These are phyloP conservation scores for Closterium sp. DNA, from an alignment of 139 green algal genomes.

Conservation along the genomic window DNA sequence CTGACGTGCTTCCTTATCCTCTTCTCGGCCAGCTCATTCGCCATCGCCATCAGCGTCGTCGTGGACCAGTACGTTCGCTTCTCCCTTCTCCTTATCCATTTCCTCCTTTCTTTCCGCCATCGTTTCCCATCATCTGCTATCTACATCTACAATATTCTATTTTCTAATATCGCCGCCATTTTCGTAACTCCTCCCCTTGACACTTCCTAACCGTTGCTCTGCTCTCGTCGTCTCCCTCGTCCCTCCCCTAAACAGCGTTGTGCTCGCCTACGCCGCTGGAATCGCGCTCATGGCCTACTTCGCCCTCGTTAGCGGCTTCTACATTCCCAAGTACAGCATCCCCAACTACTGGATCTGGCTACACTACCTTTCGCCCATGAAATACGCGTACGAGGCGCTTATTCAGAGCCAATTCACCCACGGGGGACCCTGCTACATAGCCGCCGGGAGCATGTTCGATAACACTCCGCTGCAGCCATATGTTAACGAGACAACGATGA, in stretches of 20 bases:
- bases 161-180: background rate
- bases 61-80: background rate
- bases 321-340: constrained; percentile 40
- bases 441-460: background rate
- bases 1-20: constrained; percentile 37
- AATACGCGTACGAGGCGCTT: background rate
- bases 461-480: background rate
- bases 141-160: background rate
- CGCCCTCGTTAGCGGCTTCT: constrained; percentile 33
- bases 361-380: constrained; percentile 54
- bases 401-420: background rate
- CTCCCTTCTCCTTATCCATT: background rate
- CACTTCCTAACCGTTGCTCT: background rate
- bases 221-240: background rate
- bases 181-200: background rate
- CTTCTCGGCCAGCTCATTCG: constrained; percentile 52
- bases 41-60: constrained; percentile 32
- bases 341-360: constrained; percentile 55
- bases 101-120: background rate
- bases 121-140: background rate
- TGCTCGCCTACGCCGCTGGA: constrained; percentile 13
- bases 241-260: background rate
- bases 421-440: background rate
- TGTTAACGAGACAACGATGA: background rate
- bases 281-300: constrained; percentile 37